Conservation (phyloP, 2,329 filamentous ascomycete species). For the Pseudocercospora fijiensis region DNA sequence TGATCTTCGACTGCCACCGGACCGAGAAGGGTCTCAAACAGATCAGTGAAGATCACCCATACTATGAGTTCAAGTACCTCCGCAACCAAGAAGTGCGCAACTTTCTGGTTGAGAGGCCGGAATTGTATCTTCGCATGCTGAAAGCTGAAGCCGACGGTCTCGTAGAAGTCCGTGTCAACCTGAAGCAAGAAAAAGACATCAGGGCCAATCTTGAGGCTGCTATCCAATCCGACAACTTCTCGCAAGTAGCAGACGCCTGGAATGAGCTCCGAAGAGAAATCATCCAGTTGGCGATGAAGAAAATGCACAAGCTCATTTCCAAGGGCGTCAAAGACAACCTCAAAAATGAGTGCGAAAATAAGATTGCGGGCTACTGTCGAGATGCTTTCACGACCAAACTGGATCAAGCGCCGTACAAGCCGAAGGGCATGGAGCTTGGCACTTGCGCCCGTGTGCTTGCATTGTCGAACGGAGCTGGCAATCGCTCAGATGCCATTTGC, state of each 20-base stretch:
- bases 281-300: slow-evolving; percentile 74
- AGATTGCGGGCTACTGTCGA: slow-evolving; percentile 81
- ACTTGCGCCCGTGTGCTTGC: slow-evolving; percentile 84
- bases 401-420: slow-evolving; percentile 94
- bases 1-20: slow-evolving; percentile 79
- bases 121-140: slow-evolving; percentile 94
- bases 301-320: slow-evolving; percentile 78
- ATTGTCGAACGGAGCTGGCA: slow-evolving; percentile 80
- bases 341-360: slow-evolving; percentile 89
- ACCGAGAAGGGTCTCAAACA: slow-evolving; percentile 92
- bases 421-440: slow-evolving; percentile 85
- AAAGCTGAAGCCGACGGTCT: slow-evolving; percentile 93
- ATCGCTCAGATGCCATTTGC: slow-evolving; percentile 75
- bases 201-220: slow-evolving; percentile 73
- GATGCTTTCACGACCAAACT: slow-evolving; percentile 86
- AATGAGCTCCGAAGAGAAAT: slow-evolving; percentile 84
- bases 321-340: slow-evolving; percentile 94
- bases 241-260: slow-evolving; percentile 92
- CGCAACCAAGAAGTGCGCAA: slow-evolving; percentile 69
- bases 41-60: slow-evolving; percentile 92
- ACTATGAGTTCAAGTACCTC: slow-evolving; percentile 97
- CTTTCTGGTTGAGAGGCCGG: slow-evolving; percentile 78
- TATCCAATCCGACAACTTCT: slow-evolving; percentile 93
- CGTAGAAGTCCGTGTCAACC: slow-evolving; percentile 76
- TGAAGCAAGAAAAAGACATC: slow-evolving; percentile 75